Base-by-base conservation (phyloP, 2,329 filamentous ascomycete genomes). In the Exophiala phaeomuriformis region DNA sequence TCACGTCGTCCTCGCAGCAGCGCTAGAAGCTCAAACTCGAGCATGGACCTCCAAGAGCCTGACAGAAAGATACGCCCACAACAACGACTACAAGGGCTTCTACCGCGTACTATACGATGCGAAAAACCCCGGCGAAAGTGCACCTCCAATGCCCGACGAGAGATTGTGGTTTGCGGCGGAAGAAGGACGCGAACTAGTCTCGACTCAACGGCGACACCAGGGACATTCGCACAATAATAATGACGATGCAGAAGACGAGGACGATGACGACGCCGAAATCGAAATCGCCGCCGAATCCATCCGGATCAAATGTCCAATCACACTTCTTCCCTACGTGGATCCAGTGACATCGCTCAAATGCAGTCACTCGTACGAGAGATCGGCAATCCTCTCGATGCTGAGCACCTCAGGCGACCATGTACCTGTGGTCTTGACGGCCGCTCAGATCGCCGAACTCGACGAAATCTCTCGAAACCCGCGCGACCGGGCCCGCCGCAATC, bases 71-170 rank as follows among this genome's bases (percentile, higher is more conserved):
- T 87, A 86, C 64, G 73, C 78, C 3, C 69, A 72, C 5, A 74
- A 85, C 63, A 80, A 83, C 60, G 71, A 75, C 48, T 86, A 86
- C 67, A 71, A 75, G 45, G 72, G 73, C 27, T 86, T 85, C 72
- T 80, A 81, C 64, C 70, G 73, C 5, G 68, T 79, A n/a, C 72
- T 84, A 2, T 82, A 85, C 65, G 80, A 84, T 60, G 76, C 81
- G 30, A 75, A 75, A 46, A 71, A 81, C 58, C 73, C 72, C 1
- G 74, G 74, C n/a, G 72, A 79, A 48, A 71, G 76, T 2, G 75
- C 75, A 1, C 75, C 77, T 2, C 73, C 75, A 0, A 64, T 83
- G 10, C 78, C 82, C 0, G 74, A 79, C 47, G 67, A 77, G 6
- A 77, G 75, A 8, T 79, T 79, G 7, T 87, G 84, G 84, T 86